A percentile compares a stretch with the other conserved stretches of the same genome.
These are phyloP conservation scores for Colletotrichum lini DNA, from an alignment of 2,329 filamentous ascomycete genomes.

Conservation along the genomic window DNA sequence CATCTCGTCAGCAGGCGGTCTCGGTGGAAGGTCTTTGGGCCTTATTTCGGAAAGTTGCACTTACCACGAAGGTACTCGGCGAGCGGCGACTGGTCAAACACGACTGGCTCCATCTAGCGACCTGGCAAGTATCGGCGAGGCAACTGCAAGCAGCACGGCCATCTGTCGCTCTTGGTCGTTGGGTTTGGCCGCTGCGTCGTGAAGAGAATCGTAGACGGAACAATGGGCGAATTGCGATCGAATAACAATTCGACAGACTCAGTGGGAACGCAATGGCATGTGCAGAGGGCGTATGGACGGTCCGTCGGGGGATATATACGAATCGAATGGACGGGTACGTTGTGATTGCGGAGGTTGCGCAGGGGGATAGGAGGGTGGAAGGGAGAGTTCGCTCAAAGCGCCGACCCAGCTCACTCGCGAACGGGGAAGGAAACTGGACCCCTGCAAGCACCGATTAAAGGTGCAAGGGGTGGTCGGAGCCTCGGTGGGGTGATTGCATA, in stretches of 20 bases:
- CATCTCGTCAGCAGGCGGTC: constrained; percentile 43
- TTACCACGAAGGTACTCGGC: constrained; percentile 91
- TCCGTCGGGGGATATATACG: constrained; percentile 39
- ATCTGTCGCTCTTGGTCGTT: constrained; percentile 39
- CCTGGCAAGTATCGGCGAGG: constrained; percentile 36
- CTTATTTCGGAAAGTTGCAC: constrained; percentile 46
- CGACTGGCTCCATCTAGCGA: constrained; percentile 83
- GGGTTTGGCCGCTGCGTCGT: constrained; percentile 27
- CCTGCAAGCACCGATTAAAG: constrained; percentile 38
- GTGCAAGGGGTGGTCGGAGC: constrained; percentile 37
- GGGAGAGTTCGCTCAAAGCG: constrained; percentile 35
- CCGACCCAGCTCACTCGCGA: constrained; percentile 34
- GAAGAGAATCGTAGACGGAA: constrained; percentile 21
- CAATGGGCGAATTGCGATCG: constrained; percentile 1
- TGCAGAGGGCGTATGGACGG: constrained; percentile 23
- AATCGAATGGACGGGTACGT: constrained; percentile 19
- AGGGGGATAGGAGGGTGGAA: constrained; percentile 21
- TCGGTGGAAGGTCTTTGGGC: constrained; percentile 14
- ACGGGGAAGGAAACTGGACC: constrained; percentile 36
- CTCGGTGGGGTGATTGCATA: constrained; percentile 41
- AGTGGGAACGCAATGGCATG: constrained; percentile 25
- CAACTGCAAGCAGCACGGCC: constrained; percentile 41
- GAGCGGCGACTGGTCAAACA: constrained; percentile 89
- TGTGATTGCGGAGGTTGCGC: constrained; percentile 38
- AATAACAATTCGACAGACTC: constrained; percentile 15